Evolutionary conservation across 768 basidiomycete species (phyloP).

Genomic region (Serendipita vermifera): DNA sequence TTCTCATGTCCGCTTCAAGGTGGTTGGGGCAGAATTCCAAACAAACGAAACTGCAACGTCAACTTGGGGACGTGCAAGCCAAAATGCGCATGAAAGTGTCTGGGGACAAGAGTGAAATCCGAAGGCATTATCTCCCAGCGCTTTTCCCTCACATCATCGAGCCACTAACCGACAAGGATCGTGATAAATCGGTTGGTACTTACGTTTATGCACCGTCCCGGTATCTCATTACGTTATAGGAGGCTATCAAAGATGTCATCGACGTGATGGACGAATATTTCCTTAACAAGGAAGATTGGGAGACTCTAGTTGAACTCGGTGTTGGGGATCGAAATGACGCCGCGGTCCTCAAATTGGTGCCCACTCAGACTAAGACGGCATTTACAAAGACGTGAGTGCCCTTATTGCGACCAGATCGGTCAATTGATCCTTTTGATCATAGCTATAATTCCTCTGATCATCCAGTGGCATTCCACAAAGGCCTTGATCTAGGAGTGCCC

Average conservation of each 20-base stretch:
- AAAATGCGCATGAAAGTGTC: slow-evolving; percentile 92
- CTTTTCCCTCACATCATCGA: slow-evolving; percentile 66
- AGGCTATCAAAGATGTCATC: slow-evolving; percentile 71
- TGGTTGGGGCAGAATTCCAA: slow-evolving; percentile 99
- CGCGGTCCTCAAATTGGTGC: slow-evolving; percentile 66
- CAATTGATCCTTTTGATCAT: slow-evolving; percentile 4
- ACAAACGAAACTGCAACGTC: slow-evolving; percentile 63
- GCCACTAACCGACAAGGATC: slow-evolving; percentile 57
- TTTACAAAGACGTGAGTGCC: slow-evolving; percentile 68
- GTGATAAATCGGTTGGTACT: not conserved
- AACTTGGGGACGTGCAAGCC: slow-evolving; percentile 81
- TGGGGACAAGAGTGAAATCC: slow-evolving; percentile 77
- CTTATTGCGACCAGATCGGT: not conserved
- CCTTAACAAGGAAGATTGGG: slow-evolving; percentile 91
- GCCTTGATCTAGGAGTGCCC: slow-evolving; percentile 58
- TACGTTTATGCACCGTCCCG: not conserved
- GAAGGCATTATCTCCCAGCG: slow-evolving; percentile 85
- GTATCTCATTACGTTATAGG: slow-evolving; percentile 29
- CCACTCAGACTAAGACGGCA: slow-evolving; percentile 63
- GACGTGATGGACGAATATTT: slow-evolving; percentile 88
- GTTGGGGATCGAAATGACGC: slow-evolving; percentile 70
- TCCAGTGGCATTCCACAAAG: slow-evolving; percentile 92
- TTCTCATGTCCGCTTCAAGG: slow-evolving; percentile 29
- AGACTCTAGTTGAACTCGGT: slow-evolving; percentile 86
- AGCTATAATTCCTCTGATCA: slow-evolving; percentile 87